Evolutionary conservation across 1,284 basidiomycete genomes (phyloP), one percentile per base, ranked within the genome.

Genomic region (Malassezia obtusa): DNA sequence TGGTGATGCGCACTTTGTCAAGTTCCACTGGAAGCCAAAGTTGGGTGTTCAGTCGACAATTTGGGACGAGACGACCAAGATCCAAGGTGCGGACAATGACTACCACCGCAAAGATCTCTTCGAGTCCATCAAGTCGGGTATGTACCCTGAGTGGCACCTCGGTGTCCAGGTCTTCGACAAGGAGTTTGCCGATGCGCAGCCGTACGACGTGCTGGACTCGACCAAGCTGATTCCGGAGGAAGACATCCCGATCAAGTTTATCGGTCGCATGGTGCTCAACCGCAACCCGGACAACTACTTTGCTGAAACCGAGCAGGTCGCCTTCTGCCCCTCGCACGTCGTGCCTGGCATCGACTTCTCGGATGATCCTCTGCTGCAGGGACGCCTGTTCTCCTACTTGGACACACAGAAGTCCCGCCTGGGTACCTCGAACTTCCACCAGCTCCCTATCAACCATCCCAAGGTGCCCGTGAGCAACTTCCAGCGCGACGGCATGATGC

Each of bases 291-390:
- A 85, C 65, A 89, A 89, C 58, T 68, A 68, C 65, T 74, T 74
- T 50, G 68, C 71, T 45, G 75, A 75, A 50, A 74, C 65, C 25
- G 69, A 65, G 58, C 69, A 86, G 80, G 78, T 77, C 56, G 88
- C 88, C 1, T 91, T 88, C 78, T 81, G 86, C 30, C 90, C 90
- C 0, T 85, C 86, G 0, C 88, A 94, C 75, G 76, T 84, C 45
- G 77, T 92, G 3, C 86, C 86, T 1, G 91, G 89, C 73, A 81
- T 90, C 65, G 90, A 92, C 78, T 81, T 88, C 31, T 84, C 85
- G 15, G 81, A 83, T 32, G 90, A 94, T 76, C 90, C 90, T 15
- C 86, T 94, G 58, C 79, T 94, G 60, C 90, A 94, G 46, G 85
- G 85, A 25, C 86, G 90, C 59, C 81, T 94, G 36, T 94, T 92